Evolutionary conservation across 805 yeast species (phyloP).

Genomic region (Cephaloascus fragrans): DNA sequence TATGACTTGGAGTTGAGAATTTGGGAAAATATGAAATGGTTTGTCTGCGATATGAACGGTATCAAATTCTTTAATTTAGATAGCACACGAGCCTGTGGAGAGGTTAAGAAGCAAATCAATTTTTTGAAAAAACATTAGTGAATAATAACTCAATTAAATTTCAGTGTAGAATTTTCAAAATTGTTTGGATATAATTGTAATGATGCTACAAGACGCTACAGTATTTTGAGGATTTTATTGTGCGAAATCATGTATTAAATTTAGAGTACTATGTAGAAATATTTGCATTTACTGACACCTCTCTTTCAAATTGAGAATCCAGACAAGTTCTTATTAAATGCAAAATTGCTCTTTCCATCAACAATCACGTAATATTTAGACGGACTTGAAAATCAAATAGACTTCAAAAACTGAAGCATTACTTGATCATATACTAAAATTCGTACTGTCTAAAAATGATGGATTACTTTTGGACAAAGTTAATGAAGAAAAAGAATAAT

Average conservation of each 20-base stretch:
- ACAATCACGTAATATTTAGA: conserved; percentile 24
- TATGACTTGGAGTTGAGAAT: conserved; percentile 19
- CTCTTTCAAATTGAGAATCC: conserved; percentile 35
- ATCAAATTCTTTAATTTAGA: conserved; percentile 13
- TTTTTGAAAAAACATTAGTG: conserved; percentile 8
- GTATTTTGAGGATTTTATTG: too few relatives aligned
- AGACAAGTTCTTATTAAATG: conserved; percentile 40
- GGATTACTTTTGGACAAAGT: conserved; percentile 66
- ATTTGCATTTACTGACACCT: conserved; percentile 41
- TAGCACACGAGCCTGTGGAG: conserved; percentile 14
- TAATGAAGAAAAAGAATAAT: conserved; percentile 13
- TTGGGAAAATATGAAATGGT: conserved; percentile 17
- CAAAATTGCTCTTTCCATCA: conserved; percentile 32
- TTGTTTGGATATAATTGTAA: neutral
- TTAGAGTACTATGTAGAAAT: too few relatives aligned
- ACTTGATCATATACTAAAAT: neutral
- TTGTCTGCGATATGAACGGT: conserved; percentile 16
- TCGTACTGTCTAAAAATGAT: conserved; percentile 64
- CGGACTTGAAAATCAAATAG: neutral
- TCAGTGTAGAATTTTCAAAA: neutral
- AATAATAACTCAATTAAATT: too few relatives aligned
- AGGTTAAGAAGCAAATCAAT: conserved; percentile 13
- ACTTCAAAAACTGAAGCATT: neutral
- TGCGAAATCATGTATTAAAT: too few relatives aligned
- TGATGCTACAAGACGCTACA: too few relatives aligned